phyloP scores from a whole-genome alignment of 2,329 filamentous ascomycete genomes.

The Allantophomopsis lycopodina region DNA sequence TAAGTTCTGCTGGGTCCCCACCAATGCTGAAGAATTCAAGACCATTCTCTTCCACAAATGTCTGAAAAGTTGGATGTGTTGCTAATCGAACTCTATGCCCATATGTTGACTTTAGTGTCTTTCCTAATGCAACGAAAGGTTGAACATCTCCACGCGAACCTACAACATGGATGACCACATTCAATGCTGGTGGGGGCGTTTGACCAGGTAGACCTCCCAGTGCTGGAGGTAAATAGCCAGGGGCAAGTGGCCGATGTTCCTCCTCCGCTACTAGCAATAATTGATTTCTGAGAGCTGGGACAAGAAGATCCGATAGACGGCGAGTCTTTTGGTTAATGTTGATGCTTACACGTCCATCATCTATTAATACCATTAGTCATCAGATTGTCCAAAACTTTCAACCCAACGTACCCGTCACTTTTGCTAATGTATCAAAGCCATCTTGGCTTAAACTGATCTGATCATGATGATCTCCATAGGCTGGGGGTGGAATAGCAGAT shows the following conservation, averaged over 20 bases:
- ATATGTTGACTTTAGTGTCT: constrained; percentile 47
- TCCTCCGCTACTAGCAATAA: constrained; percentile 24
- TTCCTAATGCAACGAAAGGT: constrained; percentile 58
- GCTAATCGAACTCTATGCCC: constrained; percentile 62
- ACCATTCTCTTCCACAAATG: constrained; percentile 54
- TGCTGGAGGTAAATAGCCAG: constrained; percentile 60
- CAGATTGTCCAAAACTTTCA: constrained; percentile 3
- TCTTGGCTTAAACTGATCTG: constrained; percentile 45
- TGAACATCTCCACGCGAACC: constrained; percentile 66
- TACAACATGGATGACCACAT: constrained; percentile 64
- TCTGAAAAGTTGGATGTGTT: constrained; percentile 55
- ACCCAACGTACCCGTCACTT: constrained; percentile 32
- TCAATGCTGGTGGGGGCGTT: constrained; percentile 41
- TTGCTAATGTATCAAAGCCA: constrained; percentile 48
- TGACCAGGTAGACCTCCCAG: constrained; percentile 52
- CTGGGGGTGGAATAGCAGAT: constrained; percentile 26
- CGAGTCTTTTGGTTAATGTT: constrained; percentile 60
- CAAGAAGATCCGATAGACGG: constrained; percentile 52
- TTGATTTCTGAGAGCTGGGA: constrained; percentile 47
- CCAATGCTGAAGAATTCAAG: constrained; percentile 72
- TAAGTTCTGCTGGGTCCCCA: constrained; percentile 66
- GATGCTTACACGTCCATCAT: constrained; percentile 68
- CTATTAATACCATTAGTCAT: constrained; percentile 20
- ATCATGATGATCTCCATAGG: constrained; percentile 43
- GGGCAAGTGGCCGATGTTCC: constrained; percentile 38